Percentiles rank a stretch among this genome's conserved stretches.
phyloP scores from a whole-genome alignment of 2,329 filamentous ascomycete species.

The Rasamsonia emersonii region DNA sequence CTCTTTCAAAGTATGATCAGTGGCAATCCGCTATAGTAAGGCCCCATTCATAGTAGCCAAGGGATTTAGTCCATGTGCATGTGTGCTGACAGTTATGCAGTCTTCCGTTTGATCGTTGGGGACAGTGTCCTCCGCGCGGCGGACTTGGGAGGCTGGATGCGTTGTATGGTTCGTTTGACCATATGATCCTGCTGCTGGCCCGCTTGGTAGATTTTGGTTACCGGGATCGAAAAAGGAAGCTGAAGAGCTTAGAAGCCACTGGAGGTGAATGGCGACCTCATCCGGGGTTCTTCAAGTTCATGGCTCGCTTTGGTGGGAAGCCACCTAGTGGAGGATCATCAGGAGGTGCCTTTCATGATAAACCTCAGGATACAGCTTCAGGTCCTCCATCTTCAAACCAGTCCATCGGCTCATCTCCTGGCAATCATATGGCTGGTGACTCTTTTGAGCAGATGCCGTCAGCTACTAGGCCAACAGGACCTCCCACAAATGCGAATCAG shows the following conservation, averaged over 20 bases:
- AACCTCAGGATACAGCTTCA: constrained; percentile 11
- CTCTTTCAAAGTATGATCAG: constrained; percentile 84
- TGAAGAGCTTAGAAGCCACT: constrained; percentile 54
- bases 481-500: too few species aligned
- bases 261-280: constrained; percentile 50
- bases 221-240: constrained; percentile 69
- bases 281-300: constrained; percentile 38
- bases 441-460: too few species aligned
- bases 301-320: constrained; percentile 19
- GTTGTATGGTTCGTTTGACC: constrained; percentile 81
- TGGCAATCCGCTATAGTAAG: constrained; percentile 77
- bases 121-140: constrained; percentile 78
- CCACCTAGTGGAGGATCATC: constrained; percentile 8
- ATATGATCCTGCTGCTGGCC: constrained; percentile 72
- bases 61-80: neutral
- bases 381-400: too few species aligned
- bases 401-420: too few species aligned
- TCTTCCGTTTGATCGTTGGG: constrained; percentile 71
- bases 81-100: constrained; percentile 34
- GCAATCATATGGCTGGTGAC: too few species aligned
- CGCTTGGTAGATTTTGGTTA: constrained; percentile 71
- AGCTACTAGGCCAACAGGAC: too few species aligned
- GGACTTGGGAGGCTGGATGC: constrained; percentile 69
- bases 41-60: constrained; percentile 12
- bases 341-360: constrained; percentile 6